phyloP scores from a whole-genome alignment of 2,329 filamentous ascomycete species.

The Fusarium mangiferae region DNA sequence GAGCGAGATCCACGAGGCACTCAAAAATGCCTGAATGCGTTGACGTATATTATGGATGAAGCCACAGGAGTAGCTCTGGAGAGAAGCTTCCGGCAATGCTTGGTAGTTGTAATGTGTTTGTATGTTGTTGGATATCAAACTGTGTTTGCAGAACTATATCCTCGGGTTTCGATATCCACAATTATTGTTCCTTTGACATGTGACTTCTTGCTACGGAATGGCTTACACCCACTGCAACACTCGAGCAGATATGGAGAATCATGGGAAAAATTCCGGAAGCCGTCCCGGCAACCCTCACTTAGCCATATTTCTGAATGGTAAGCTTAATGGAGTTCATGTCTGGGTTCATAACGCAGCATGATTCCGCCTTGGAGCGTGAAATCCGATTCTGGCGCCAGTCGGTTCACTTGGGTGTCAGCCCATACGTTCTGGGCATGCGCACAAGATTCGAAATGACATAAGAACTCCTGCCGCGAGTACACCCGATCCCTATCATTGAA shows the following conservation, averaged over 20 bases:
- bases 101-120: neutral
- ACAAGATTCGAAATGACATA: conserved; percentile 5
- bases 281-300: too few species aligned
- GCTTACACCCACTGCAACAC: too few species aligned
- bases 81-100: neutral
- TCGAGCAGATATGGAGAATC: neutral
- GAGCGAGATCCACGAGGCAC: conserved; percentile 54
- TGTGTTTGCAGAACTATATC: neutral
- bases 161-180: neutral
- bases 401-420: neutral
- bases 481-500: conserved; percentile 16
- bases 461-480: conserved; percentile 1
- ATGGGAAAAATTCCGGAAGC: fast-evolving
- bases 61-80: neutral
- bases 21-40: neutral
- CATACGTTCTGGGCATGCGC: conserved; percentile 1
- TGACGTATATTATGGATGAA: neutral
- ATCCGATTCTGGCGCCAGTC: neutral
- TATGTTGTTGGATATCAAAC: too few species aligned
- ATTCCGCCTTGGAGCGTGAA: conserved; percentile 1
- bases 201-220: too few species aligned
- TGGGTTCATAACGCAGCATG: neutral
- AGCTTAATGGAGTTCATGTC: neutral
- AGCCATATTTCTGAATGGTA: fast-evolving
- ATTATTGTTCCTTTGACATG: neutral